Evolutionary conservation across 352 stramenopile species (phyloP), one percentile per base, ranked within the genome.

Genomic region (Globisporangium parvum): DNA sequence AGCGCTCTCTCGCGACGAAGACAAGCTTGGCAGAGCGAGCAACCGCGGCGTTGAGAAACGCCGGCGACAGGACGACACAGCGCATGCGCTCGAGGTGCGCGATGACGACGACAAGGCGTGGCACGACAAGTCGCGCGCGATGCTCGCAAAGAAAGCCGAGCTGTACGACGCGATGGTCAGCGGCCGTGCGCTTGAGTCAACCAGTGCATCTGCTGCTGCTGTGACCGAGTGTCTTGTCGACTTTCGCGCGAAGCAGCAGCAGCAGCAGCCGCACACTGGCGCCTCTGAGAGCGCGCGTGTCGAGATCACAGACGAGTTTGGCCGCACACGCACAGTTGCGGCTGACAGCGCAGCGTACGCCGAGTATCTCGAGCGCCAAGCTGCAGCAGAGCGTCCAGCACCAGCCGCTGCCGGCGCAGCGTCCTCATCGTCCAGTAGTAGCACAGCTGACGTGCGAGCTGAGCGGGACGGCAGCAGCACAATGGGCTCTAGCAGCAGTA

Each of bases 91-190:
- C 28, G 77, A 90, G 17, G 57, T 69, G 0, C 63, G 76, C 39
- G 62, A 83, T 54, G 77, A 87, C 40, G 80, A 93, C 57, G 80
- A 91, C 24, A 66, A 60, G 41, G 80, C 75, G 20, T 78, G 78
- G 57, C 67, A 71, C 46, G 73, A 70, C 45, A 80, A 73, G 39
- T 95, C 82, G 20, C 55, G 63, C 2, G 66, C 71, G 44, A 87
- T 85, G 68, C 62, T 95, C 23, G 60, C 60, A 45, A 77, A 77
- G 40, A 95, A 95, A 57, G 71, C 82, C 15, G 73, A 71, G 55
- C 41, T 95, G 35, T 95, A 95, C 61, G 85, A 95, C 9, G 65
- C 80, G 17, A 77, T 95, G 68, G 62, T 68, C 52, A 28, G 21
- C 9, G 65, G 60, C 20, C 69, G 79, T 35, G 61, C 62, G 8